Evolutionary conservation across 805 yeast species (phyloP), one percentile per base, ranked within the genome.

Genomic region (Clavispora phyllophila): DNA sequence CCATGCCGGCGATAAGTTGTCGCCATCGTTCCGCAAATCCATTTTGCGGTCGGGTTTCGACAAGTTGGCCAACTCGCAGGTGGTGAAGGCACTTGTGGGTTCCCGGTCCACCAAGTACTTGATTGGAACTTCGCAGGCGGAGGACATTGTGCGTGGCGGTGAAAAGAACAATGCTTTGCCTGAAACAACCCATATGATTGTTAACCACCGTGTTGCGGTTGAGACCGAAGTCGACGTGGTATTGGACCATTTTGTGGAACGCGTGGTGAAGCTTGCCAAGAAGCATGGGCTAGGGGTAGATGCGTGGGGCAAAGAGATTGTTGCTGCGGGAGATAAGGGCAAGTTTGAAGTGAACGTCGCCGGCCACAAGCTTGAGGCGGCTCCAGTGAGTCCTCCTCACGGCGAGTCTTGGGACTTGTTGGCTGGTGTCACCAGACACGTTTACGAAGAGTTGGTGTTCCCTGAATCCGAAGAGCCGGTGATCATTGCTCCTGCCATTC

Each of bases 111-210:
- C 50, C 28, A 61, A 68, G 44, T 77, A 72, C 47, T 57, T 75
- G 39, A 62, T 82, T 19, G 66, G 72, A 41, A 84, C 91, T 0
- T 73, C 87, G 4, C 87, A 80, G 60, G 84, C 91, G 0, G 70
- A 76, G 36, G 88, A 83, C 54, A 71, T 82, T 19, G 69, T 87
- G 45, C 56, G 63, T 10, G 93, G 93, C 23, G 95, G 95, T 35
- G 74, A 80, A 44, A 86, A 86, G 62, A 72, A 82, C 20, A 86
- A 86, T 55, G 89, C 93, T 1, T 64, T 86, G 37, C 95, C 95
- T 2, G 91, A 85, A 56, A 61, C 68, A 20, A 77, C 77, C 3
- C 60, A 63, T 24, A 66, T 80, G 33, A 56, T 72, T 27, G 68
- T 82, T 35, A 84, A 87, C 61, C 84, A 83, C 54, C 71, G 95